Evolutionary conservation across 139 green algal genomes (phyloP), one percentile per base, ranked within the genome.

Genomic region (Yamagishiella unicocca): DNA sequence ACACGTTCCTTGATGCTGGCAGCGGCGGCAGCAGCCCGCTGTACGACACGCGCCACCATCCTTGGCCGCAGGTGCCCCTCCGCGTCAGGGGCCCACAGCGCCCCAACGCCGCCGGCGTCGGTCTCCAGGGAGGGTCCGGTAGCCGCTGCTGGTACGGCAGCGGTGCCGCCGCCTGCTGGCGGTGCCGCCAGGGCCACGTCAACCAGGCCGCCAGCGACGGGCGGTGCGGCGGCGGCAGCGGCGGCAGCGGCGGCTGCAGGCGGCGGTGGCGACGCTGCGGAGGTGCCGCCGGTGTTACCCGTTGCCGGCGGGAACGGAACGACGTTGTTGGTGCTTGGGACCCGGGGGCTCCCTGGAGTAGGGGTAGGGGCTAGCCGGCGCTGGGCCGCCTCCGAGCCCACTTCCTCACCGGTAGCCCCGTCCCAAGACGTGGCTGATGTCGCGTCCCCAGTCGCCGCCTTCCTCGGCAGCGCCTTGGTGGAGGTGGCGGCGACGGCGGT

Each of bases 41-140:
- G 74, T n/a, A 82, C 74, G 6, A 82, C 74, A 2, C 46, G 46
- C 35, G 35, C 9, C 35, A 55, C 53, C 53, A 71, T 55, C 4
- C 31, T 46, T 6, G 76, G 53, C 53, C 46, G 73, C 53, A 83
- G 54, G 50, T 83, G 76, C 10, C 76, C 76, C 35, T 83, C 54
- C 9, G 53, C 54, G 54, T 83, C 76, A 10, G 76, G 76, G 2
- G 24, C 76, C 76, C 76, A 83, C 22, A 83, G 76, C 54, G 76
- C 21, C 6, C n/a, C 46, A 5, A 4, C 53, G 50, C 31, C 14
- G 12, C 4, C 75, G 50, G 75, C 50, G 21, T 50, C 75, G 35
- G 38, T n/a, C 33, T 42, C 45, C n/a, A 7, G 10, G 27, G n/a
- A 21, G 31, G 17, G 31, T 9, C 19, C 71, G 12, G 71, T 42